Percentiles rank a stretch among this genome's conserved stretches.
Conservation (phyloP, 352 stramenopile species). For the Globisporangium heterothallicum region DNA sequence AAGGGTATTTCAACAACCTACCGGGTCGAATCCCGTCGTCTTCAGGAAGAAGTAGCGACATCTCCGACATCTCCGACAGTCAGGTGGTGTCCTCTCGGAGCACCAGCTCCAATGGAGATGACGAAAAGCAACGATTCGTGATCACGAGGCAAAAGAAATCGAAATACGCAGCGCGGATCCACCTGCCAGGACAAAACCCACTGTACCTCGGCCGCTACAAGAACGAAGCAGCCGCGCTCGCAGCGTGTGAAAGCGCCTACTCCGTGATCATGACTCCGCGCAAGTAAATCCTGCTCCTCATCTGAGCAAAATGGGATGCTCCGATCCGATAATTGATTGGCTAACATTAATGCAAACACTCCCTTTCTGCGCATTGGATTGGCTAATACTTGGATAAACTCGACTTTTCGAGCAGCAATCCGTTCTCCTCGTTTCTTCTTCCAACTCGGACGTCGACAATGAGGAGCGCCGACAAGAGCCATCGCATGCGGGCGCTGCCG, state of each 20-base stretch:
- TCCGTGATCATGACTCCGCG: conserved; percentile 49
- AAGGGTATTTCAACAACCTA: neutral
- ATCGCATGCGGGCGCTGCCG: neutral
- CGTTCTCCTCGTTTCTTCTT: too few species aligned
- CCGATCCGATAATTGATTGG: neutral
- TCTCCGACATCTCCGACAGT: neutral
- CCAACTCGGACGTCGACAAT: conserved; percentile 46
- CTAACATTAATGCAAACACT: too few species aligned
- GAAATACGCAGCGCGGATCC: conserved; percentile 53
- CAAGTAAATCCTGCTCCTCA: conserved; percentile 35
- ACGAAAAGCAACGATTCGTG: conserved; percentile 34
- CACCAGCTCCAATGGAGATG: conserved; percentile 4
- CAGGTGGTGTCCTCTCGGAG: too few species aligned
- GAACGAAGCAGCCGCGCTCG: conserved; percentile 50
- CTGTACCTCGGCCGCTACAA: conserved; percentile 67
- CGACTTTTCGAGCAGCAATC: too few species aligned
- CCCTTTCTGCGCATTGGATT: too few species aligned
- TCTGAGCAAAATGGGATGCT: too few species aligned
- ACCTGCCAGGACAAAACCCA: conserved; percentile 50
- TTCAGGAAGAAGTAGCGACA: conserved; percentile 13
- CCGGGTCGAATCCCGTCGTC: conserved; percentile 5
- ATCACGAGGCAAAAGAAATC: conserved; percentile 54
- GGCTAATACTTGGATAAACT: too few species aligned
- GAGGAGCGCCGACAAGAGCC: neutral
- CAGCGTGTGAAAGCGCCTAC: conserved; percentile 55